These are phyloP conservation scores for Polygonum maritimum DNA, from an alignment of 148 eudicot species.

Conservation along the genomic window DNA sequence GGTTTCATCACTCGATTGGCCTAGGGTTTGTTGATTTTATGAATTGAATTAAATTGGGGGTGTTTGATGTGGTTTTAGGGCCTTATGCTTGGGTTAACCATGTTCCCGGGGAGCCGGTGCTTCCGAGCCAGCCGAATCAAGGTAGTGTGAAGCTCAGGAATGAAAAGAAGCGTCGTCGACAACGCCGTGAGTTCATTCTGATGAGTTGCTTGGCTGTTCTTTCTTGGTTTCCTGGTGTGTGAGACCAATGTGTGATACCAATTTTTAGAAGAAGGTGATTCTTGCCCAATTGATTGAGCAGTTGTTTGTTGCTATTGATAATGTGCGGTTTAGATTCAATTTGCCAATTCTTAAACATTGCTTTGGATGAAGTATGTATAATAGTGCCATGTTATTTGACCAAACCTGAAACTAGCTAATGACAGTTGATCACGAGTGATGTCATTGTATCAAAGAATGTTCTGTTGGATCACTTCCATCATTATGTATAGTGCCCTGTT, in stretches of 20 bases:
- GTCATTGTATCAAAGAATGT: background rate
- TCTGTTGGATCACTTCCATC: background rate
- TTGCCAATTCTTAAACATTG: background rate
- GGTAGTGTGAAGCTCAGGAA: conserved; percentile 85
- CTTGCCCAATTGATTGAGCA: no score
- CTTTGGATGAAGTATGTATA: background rate
- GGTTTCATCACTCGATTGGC: background rate
- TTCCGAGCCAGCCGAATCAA: conserved; percentile 71
- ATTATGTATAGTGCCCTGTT: background rate
- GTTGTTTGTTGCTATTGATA: no score
- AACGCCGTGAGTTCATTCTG: conserved; percentile 57
- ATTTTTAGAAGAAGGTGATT: no score
- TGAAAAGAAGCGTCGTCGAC: conserved; percentile 72
- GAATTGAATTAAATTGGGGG: background rate
- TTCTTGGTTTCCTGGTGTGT: background rate
- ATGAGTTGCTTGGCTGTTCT: conserved; percentile 22
- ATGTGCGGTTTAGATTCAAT: background rate
- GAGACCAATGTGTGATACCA: no score
- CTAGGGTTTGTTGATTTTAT: background rate
- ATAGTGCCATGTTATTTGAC: background rate
- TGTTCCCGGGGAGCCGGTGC: conserved; percentile 60
- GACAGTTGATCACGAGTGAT: background rate
- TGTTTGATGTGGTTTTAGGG: conserved; percentile 40
- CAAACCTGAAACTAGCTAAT: no score
- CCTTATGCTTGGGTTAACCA: conserved; percentile 88